A percentile compares a stretch with the other conserved stretches of the same genome.
Evolutionary conservation across 148 eudicot species (phyloP).

Genomic region (Chenopodium quinoa): DNA sequence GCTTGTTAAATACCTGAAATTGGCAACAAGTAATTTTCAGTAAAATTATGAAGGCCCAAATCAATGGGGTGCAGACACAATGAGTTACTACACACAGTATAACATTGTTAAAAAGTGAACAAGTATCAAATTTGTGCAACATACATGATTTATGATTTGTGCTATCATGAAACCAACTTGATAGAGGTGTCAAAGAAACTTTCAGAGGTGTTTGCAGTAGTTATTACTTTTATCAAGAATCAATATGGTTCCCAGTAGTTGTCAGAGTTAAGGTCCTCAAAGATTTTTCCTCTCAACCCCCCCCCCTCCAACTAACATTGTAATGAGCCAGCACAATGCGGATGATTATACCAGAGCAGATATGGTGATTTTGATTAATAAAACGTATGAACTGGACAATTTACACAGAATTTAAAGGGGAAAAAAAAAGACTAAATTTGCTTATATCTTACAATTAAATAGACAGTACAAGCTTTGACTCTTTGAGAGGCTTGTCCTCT

Average conservation of each 20-base stretch:
- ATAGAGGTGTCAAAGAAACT: neutral
- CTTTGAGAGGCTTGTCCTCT: too few relatives aligned
- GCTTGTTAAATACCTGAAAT: slow-evolving; percentile 49
- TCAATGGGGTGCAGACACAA: neutral
- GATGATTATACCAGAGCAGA: too few relatives aligned
- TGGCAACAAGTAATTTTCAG: slow-evolving; percentile 7
- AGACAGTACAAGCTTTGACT: too few relatives aligned
- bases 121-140: neutral
- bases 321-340: too few relatives aligned
- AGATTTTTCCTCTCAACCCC: neutral
- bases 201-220: neutral
- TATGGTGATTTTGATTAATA: too few relatives aligned
- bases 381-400: too few relatives aligned
- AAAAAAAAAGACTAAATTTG: too few relatives aligned
- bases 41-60: neutral
- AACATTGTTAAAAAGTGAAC: neutral
- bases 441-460: too few relatives aligned
- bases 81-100: neutral
- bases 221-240: neutral
- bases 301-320: neutral
- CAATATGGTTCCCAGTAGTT: neutral
- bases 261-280: neutral
- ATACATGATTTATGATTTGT: neutral
- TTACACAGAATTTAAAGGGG: too few relatives aligned
- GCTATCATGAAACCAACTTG: neutral